These are phyloP conservation scores for Pelargonium australe DNA, from an alignment of 441 rosid genomes.

Conservation along the genomic window DNA sequence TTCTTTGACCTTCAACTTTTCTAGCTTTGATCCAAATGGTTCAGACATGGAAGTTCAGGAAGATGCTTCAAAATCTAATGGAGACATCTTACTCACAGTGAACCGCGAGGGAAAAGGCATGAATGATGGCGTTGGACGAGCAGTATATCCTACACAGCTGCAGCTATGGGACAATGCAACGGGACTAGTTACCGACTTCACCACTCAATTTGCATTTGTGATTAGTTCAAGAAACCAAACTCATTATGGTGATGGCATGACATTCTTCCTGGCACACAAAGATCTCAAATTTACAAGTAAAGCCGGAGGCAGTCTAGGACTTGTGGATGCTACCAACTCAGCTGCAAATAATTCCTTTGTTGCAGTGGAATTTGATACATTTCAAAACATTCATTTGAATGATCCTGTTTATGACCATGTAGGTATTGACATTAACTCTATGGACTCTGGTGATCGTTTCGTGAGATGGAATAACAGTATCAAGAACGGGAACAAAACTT, in stretches of 20 bases:
- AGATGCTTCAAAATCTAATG: not conserved
- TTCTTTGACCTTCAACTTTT: not conserved
- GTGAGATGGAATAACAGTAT: not conserved
- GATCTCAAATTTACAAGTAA: not conserved
- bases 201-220: not conserved
- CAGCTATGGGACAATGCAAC: not conserved
- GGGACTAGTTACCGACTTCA: not conserved
- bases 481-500: not conserved
- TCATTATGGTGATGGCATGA: not conserved
- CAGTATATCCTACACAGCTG: not conserved
- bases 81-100: not conserved
- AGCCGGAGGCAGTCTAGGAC: not conserved
- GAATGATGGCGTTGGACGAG: not conserved
- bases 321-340: not conserved
- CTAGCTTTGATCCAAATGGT: not conserved
- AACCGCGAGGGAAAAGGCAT: too few species aligned
- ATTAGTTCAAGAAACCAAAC: not conserved
- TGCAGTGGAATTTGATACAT: not conserved
- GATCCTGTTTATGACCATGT: conserved; percentile 21
- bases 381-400: not conserved
- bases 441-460: not conserved
- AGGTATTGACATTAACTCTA: not conserved
- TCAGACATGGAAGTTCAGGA: not conserved
- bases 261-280: too few species aligned
- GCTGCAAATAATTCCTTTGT: not conserved